phyloP scores from a whole-genome alignment of 768 basidiomycete species.

The Lactarius akahatsu region DNA sequence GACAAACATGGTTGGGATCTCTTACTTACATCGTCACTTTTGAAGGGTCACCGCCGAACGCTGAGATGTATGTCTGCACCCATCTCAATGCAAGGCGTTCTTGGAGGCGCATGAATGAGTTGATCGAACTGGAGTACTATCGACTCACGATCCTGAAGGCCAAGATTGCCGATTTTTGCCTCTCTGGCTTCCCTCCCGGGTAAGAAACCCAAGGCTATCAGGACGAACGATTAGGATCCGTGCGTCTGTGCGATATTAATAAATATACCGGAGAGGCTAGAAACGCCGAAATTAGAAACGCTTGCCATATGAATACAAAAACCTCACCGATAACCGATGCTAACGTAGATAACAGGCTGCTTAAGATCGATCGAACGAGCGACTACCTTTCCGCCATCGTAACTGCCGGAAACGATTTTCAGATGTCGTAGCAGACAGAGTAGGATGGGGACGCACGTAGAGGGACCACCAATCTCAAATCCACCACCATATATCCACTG shows the following conservation, averaged over 20 bases:
- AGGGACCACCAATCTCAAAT: conserved; percentile 19
- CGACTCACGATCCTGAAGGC: conserved; percentile 58
- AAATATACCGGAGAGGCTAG: conserved; percentile 24
- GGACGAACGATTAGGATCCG: neutral
- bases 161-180: conserved; percentile 58
- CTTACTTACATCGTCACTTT: conserved; percentile 55
- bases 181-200: conserved; percentile 50
- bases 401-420: conserved; percentile 11
- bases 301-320: neutral
- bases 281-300: neutral
- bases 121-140: neutral
- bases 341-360: conserved; percentile 33
- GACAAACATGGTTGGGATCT: neutral
- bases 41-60: conserved; percentile 63
- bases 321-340: conserved; percentile 33
- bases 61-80: conserved; percentile 62
- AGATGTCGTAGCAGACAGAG: neutral
- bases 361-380: conserved; percentile 30
- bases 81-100: conserved; percentile 59
- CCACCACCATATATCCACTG: conserved; percentile 34
- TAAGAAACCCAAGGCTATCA: conserved; percentile 50
- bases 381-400: conserved; percentile 32
- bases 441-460: conserved; percentile 7
- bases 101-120: conserved; percentile 31
- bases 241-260: no score